Evolutionary conservation across 345 rosid species (phyloP).

Genomic region (Diplotaxis tenuifolia): DNA sequence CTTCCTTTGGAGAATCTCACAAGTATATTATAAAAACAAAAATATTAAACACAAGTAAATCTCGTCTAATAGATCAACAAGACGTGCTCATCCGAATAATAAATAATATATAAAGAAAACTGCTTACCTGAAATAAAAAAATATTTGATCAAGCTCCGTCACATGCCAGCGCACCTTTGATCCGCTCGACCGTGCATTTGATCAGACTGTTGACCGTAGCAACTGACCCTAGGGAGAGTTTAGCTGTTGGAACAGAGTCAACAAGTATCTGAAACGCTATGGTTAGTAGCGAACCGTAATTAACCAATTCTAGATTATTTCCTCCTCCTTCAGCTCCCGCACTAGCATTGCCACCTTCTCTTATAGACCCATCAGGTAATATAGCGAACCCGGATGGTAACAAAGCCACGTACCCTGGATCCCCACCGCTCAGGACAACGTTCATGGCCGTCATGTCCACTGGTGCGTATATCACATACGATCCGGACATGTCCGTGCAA

Average conservation of each 20-base stretch:
- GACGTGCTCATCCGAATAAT: not conserved
- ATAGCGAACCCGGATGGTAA: conserved; percentile 96
- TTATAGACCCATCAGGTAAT: conserved; percentile 70
- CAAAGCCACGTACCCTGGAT: conserved; percentile 87
- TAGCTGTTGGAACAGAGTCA: conserved; percentile 84
- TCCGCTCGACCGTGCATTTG: conserved; percentile 86
- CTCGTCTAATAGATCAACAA: too few relatives aligned
- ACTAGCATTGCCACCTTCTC: conserved; percentile 31
- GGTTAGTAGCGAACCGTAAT: conserved; percentile 62
- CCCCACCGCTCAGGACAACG: conserved; percentile 72
- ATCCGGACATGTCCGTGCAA: conserved; percentile 77
- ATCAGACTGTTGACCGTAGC: conserved; percentile 89
- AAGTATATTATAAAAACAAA: not conserved
- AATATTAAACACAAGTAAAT: too few relatives aligned
- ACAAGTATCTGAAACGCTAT: conserved; percentile 94
- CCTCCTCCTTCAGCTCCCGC: conserved; percentile 10
- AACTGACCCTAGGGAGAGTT: conserved; percentile 86
- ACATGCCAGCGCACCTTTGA: conserved; percentile 60
- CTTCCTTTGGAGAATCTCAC: conserved; percentile 47
- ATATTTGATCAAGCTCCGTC: conserved; percentile 20
- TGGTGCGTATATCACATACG: conserved; percentile 92
- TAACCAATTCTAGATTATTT: too few relatives aligned
- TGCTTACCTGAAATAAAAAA: conserved; percentile 10
- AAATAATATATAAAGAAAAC: not conserved
- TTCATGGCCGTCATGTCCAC: conserved; percentile 88